Base-by-base conservation (phyloP, 176 grass and related monocot species). In the Rhipidocladum racemiflorum region DNA sequence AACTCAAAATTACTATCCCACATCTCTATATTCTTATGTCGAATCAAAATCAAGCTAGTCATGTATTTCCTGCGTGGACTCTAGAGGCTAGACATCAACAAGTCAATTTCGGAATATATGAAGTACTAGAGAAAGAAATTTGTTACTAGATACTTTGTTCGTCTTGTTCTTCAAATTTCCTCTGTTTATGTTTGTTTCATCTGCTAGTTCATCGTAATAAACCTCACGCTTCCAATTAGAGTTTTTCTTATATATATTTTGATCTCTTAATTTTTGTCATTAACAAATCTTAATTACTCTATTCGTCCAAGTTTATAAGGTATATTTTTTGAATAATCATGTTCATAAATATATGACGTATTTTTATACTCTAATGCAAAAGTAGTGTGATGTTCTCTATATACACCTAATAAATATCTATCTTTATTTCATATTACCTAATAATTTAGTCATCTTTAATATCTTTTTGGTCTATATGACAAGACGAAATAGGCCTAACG, bases 131-230 rank as follows among this genome's bases (percentile, higher is more conserved):
- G 17, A 42, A 83, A 36, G 16, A 64, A 74, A 21, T 64, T 57
- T 73, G 7, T 79, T 50, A 13, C 59, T 39, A 10, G 65, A 74
- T 73, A 15, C 15, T 63, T 35, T 75, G 45, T 20, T 72, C 29
- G 14, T 50, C 34, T 17, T 25, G 18, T 25, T 72, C 29, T 51
- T 18, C 9, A 6, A 69, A 42, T 29, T 39, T 15, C 9, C 3
- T 21, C 34, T 42, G 5, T 7, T 53, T 8, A 21, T 36, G 24
- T 15, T 21, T 10, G 12, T 24, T 23, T n/a, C 0, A 18, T 14
- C 44, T 51, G 69, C n/a, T 46, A 42, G 12, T 14, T 20, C 75
- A 64, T 78, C 42, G 20, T 46, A 63, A 78, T 78, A 48, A 78
- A 48, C 39, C 21, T 63, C 59, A 27, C 40, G 28, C 29, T 1